A percentile compares a stretch with the other conserved stretches of the same genome.
These are phyloP conservation scores for Paraphaeosphaeria minitans DNA, from an alignment of 2,329 filamentous ascomycete species.

Conservation along the genomic window DNA sequence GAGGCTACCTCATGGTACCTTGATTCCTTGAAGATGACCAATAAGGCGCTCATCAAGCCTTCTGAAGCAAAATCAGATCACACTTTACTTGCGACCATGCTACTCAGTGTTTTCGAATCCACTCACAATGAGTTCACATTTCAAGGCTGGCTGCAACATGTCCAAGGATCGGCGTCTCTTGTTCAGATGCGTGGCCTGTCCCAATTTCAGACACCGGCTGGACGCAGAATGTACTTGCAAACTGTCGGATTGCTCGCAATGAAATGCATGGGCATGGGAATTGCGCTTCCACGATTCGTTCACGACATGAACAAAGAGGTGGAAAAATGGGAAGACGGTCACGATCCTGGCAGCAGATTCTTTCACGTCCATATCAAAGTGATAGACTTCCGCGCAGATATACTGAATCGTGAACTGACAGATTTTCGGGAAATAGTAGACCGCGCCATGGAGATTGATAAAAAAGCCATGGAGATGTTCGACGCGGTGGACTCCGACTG, in stretches of 20 bases:
- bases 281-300: slow-evolving; percentile 30
- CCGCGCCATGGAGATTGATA: slow-evolving; percentile 32
- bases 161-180: slow-evolving; percentile 42
- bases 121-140: slow-evolving; percentile 38
- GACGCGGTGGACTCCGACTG: slow-evolving; percentile 24
- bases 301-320: slow-evolving; percentile 33
- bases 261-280: slow-evolving; percentile 35
- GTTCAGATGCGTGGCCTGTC: slow-evolving; percentile 37
- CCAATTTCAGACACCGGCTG: slow-evolving; percentile 36
- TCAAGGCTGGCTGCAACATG: slow-evolving; percentile 41
- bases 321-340: slow-evolving; percentile 22
- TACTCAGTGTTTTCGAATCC: slow-evolving; percentile 43
- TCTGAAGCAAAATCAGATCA: slow-evolving; percentile 35
- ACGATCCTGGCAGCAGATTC: slow-evolving; percentile 33
- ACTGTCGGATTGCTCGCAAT: slow-evolving; percentile 33
- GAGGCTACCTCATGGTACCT: slow-evolving; percentile 40
- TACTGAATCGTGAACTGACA: slow-evolving; percentile 22
- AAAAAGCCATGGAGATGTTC: slow-evolving; percentile 27
- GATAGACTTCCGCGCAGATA: slow-evolving; percentile 34
- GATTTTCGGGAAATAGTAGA: slow-evolving; percentile 30
- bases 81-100: slow-evolving; percentile 38
- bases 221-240: slow-evolving; percentile 41
- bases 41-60: slow-evolving; percentile 34
- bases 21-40: slow-evolving; percentile 39
- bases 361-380: slow-evolving; percentile 36